These are phyloP conservation scores for Leucosporidium creatinivorum DNA, from an alignment of 768 basidiomycete genomes.

Conservation along the genomic window DNA sequence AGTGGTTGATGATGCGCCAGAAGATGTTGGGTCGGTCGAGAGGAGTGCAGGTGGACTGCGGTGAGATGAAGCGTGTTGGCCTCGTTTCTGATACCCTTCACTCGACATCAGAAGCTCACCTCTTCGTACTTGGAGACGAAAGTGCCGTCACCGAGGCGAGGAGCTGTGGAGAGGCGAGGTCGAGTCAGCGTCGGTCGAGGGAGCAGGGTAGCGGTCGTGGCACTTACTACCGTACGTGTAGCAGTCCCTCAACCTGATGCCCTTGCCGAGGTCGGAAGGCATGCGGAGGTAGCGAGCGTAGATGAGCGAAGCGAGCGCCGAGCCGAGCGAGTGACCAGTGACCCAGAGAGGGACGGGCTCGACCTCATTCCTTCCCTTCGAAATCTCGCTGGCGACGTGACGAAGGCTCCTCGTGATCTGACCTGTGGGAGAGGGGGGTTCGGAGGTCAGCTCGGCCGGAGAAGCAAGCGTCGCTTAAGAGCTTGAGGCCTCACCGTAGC, in stretches of 20 bases:
- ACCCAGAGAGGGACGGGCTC: slow-evolving; percentile 21
- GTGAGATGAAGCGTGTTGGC: too few species aligned
- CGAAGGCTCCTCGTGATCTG: slow-evolving; percentile 14
- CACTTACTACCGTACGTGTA: slow-evolving; percentile 10
- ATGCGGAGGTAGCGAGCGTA: slow-evolving; percentile 22
- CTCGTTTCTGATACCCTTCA: too few species aligned
- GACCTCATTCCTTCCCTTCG: not conserved
- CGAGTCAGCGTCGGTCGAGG: too few species aligned
- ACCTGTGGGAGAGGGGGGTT: not conserved
- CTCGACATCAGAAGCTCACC: too few species aligned
- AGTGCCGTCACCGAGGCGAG: slow-evolving; percentile 18
- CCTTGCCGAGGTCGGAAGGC: slow-evolving; percentile 12
- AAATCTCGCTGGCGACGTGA: slow-evolving; percentile 12
- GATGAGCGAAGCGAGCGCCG: slow-evolving; percentile 13
- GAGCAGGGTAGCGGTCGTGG: too few species aligned
- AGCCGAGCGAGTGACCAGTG: slow-evolving; percentile 20
- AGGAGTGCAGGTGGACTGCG: slow-evolving; percentile 4
- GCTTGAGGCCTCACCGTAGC: slow-evolving; percentile 2
- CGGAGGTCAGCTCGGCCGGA: not conserved
- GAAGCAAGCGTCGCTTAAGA: too few species aligned
- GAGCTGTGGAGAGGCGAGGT: not conserved
- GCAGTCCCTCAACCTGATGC: slow-evolving; percentile 5
- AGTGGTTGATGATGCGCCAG: slow-evolving; percentile 19
- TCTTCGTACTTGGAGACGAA: slow-evolving; percentile 16
- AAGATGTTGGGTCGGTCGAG: slow-evolving; percentile 25